Evolutionary conservation across 1,139 yeast genomes (phyloP), one percentile per base, ranked within the genome.

Genomic region (Blastobotrys proliferans): DNA sequence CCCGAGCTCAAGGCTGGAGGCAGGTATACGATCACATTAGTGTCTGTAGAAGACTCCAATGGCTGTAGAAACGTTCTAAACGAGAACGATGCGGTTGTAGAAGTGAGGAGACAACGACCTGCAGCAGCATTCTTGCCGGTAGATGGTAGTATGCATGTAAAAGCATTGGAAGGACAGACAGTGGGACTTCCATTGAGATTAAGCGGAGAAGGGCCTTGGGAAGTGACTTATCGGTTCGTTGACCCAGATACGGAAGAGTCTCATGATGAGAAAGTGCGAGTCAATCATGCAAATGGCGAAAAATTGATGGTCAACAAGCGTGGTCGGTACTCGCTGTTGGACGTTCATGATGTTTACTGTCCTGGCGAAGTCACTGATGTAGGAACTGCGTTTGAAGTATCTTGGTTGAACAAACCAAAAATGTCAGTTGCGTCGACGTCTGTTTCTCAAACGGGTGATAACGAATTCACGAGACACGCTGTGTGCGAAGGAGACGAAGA

Each of bases 31-130:
- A 63, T 92, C 1, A 68, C 77, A 1, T 60, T 94, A 47, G 73
- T 77, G 1, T 74, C 84, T 10, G 76, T 86, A 3, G 73, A 71
- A 28, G 98, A 94, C 60, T 74, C 77, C 10, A 76, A 83, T 22
- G 79, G 81, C 1, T 92, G 99, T 65, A 69, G 75, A 13, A 88
- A 85, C 10, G 77, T 78, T n/a, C 65, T 82, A 44, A 71, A 72
- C 26, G 76, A 74, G 27, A 76, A 77, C 30, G 81, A 76, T 45
- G 77, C 83, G 17, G 71, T 66, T 22, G 68, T 88, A 14, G 69
- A 72, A 22, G 88, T 88, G 1, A 74, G 88, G 52, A 68, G 80
- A 41, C 85, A 80, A 49, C 66, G 81, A 4, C 94, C 96, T 2
- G 61, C 69, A 4, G 79, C 75, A 10, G 67, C 67, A 1, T 75